Conservation (phyloP, 257 asterid genomes). For the Craterostigma plantagineum region DNA sequence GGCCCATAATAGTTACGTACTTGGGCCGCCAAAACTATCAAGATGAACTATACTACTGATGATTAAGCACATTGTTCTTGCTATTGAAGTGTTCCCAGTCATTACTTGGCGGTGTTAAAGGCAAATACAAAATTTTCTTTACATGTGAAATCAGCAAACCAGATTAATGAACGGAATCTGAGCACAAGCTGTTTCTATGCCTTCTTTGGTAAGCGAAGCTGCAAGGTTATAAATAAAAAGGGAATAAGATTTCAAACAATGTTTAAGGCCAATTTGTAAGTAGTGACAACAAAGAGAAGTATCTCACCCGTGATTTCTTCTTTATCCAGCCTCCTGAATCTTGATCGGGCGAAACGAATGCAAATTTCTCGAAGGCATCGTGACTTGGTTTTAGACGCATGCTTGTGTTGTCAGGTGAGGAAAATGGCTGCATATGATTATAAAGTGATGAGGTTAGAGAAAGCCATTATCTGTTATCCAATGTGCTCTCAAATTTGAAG, state of each 20-base stretch:
- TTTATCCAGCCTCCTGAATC: slow-evolving; percentile 63
- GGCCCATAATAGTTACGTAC: no score
- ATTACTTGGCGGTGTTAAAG: no score
- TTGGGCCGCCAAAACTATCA: no score
- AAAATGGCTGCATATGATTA: slow-evolving; percentile 17
- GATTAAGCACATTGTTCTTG: no score
- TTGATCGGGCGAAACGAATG: slow-evolving; percentile 41
- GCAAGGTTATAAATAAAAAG: slow-evolving; percentile 18
- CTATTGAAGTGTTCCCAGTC: no score
- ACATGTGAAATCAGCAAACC: no score
- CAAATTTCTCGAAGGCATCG: slow-evolving; percentile 31
- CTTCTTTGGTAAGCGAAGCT: slow-evolving; percentile 71
- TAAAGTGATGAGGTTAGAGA: slow-evolving; percentile 2
- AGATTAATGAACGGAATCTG: no score
- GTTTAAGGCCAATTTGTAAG: not conserved
- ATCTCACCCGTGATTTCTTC: slow-evolving; percentile 48
- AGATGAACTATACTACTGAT: no score
- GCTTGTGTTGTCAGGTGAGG: slow-evolving; percentile 23
- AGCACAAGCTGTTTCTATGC: no score
- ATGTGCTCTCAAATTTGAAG: not conserved
- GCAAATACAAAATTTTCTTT: no score
- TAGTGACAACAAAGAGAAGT: no score
- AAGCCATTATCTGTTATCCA: no score
- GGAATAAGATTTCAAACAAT: slow-evolving; percentile 4
- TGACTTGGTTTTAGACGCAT: slow-evolving; percentile 10